Evolutionary conservation across 495 filamentous ascomycete species (phyloP), one percentile per base, ranked within the genome.

Genomic region (Tuber indicum): DNA sequence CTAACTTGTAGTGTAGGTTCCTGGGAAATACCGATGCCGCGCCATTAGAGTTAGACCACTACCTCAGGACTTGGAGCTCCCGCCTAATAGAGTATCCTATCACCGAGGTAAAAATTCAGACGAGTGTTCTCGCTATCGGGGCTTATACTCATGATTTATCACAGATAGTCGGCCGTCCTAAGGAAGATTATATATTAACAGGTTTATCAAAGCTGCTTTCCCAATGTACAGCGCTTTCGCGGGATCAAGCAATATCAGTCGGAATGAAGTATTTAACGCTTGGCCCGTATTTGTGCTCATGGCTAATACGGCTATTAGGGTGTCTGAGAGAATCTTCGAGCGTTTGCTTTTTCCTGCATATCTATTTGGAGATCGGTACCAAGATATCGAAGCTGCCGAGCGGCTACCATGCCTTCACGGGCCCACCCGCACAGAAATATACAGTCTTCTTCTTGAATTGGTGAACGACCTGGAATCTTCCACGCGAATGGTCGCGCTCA

Each of bases 91-190:
- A 44, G 9, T 77, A 83, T 72, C 73, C 75, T 49, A 76, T 83
- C 75, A 79, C 46, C 7, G 81, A 83, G 79, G 82, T 83, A 43
- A 32, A 66, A 73, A 49, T 47, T 42, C 19, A 41, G 42, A 46
- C 32, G 43, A 26, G 26, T 71, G 36, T 58, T 74, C 12, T 52
- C 21, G 10, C 43, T 46, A 49, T 19, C 10, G 7, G 43, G 17
- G 26, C 45, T 44, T 46, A 71, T 72, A 58, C 26, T 73, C n/a
- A 44, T 71, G 23, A 3, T 71, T 78, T 49, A 49, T 58, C 75
- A 42, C 21, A 83, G 81, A 75, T 81, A 58, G 78, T 83, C 62
- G 82, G 82, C 47, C 80, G 81, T n/a, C 80, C 82, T 21, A 78
- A 78, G 66, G 81, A 83, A 70, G 81, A 83, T 73, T 77, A 81